phyloP scores from a whole-genome alignment of 148 eudicot genomes.

The Salicornia ramosissima region DNA sequence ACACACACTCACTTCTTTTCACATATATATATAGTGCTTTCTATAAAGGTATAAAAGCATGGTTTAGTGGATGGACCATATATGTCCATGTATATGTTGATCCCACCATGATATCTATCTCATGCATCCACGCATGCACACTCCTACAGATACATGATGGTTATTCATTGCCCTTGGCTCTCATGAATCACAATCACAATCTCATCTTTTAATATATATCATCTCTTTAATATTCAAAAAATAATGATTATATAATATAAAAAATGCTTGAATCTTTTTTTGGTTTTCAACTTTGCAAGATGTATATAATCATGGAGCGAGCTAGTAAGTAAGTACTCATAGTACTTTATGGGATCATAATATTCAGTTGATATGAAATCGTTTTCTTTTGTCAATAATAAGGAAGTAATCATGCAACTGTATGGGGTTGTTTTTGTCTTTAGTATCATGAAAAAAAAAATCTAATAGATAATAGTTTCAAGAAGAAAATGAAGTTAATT shows the following conservation, averaged over 20 bases:
- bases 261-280: slow-evolving; percentile 15
- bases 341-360: slow-evolving; percentile 1
- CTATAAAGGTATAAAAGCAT: slow-evolving; percentile 24
- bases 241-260: slow-evolving; percentile 1
- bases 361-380: slow-evolving; percentile 13
- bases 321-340: no score
- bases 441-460: no score
- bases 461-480: no score
- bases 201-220: no score
- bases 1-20: slow-evolving; percentile 26
- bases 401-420: slow-evolving; percentile 10
- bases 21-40: slow-evolving; percentile 22
- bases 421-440: no score
- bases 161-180: no score
- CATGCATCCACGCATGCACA: no score
- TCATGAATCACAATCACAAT: neutral
- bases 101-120: slow-evolving; percentile 24
- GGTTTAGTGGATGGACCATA: slow-evolving; percentile 21
- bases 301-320: neutral
- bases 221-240: slow-evolving; percentile 12
- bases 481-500: no score
- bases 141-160: no score
- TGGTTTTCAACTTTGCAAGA: neutral
- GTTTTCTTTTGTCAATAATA: neutral
- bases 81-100: neutral